Evolutionary conservation across 2,329 filamentous ascomycete genomes (phyloP).

Genomic region (Rhynchosporium graminicola): DNA sequence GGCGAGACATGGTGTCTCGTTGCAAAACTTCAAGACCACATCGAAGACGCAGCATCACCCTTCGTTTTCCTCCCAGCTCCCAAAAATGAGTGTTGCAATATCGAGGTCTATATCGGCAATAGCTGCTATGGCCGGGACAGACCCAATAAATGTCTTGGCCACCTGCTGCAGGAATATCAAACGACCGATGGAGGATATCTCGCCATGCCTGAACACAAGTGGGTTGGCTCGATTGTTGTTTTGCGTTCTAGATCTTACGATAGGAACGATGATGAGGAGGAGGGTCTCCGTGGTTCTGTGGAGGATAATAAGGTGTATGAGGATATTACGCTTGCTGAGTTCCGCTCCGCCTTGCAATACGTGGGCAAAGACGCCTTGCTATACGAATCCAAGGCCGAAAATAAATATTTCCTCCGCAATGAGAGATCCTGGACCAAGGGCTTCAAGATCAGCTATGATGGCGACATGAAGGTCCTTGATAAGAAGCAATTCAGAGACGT

Average conservation of each 20-base stretch:
- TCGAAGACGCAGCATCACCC: neutral
- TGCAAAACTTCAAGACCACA: neutral
- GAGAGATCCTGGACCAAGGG: conserved; percentile 9
- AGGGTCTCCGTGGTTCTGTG: neutral
- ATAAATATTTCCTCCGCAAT: conserved; percentile 8
- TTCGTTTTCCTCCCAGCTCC: neutral
- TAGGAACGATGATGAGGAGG: neutral
- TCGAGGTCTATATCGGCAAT: conserved; percentile 4
- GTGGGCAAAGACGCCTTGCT: neutral
- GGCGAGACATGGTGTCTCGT: neutral
- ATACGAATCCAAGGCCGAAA: neutral
- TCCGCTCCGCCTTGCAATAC: neutral
- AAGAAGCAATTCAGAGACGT: conserved; percentile 17
- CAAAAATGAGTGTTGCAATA: neutral
- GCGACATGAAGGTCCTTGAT: conserved; percentile 5
- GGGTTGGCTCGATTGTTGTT: neutral
- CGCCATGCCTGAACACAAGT: neutral
- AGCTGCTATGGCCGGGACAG: neutral
- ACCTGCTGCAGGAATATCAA: conserved; percentile 1
- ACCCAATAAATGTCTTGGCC: neutral
- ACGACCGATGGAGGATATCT: neutral
- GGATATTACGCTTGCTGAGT: conserved; percentile 6
- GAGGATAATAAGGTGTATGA: neutral
- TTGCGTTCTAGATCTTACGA: neutral
- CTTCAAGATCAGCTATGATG: conserved; percentile 16